Conservation (phyloP, 1,284 basidiomycete genomes). For the Marasmius tenuissimus region DNA sequence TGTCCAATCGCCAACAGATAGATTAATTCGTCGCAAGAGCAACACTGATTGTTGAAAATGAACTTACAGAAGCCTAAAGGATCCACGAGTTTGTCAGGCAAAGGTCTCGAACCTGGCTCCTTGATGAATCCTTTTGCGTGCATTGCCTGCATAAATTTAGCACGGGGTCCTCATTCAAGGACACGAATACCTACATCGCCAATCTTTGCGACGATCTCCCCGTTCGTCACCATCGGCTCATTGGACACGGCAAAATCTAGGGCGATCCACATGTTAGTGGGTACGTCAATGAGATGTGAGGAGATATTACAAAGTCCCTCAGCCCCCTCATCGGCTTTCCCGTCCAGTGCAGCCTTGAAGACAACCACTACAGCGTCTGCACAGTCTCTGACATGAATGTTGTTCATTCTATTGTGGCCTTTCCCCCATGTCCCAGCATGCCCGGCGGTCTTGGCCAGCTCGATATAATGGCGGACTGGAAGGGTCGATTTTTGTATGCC, state of each 20-base stretch:
- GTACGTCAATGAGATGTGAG: background rate
- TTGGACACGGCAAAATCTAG: background rate
- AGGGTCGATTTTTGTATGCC: constrained; percentile 33
- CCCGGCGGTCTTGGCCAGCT: constrained; percentile 28
- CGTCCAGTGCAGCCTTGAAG: constrained; percentile 36
- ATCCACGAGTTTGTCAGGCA: constrained; percentile 31
- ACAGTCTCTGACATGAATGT: constrained; percentile 39
- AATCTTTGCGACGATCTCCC: constrained; percentile 28
- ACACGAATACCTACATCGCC: constrained; percentile 32
- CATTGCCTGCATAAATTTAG: constrained; percentile 28
- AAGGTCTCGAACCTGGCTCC: constrained; percentile 31
- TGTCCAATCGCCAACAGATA: constrained; percentile 15
- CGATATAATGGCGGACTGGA: constrained; percentile 33
- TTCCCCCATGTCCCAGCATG: constrained; percentile 40
- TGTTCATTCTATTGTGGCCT: constrained; percentile 36
- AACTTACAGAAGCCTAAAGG: constrained; percentile 36
- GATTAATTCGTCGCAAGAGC: background rate
- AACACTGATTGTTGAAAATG: background rate
- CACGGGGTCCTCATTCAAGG: background rate
- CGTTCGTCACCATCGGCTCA: constrained; percentile 13
- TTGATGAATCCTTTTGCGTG: constrained; percentile 33
- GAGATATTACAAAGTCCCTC: constrained; percentile 34
- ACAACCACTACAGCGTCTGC: constrained; percentile 30
- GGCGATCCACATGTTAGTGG: background rate
- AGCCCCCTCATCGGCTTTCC: constrained; percentile 36